Conservation (phyloP, 2,329 filamentous ascomycete species). For the Ramularia endophylla region DNA sequence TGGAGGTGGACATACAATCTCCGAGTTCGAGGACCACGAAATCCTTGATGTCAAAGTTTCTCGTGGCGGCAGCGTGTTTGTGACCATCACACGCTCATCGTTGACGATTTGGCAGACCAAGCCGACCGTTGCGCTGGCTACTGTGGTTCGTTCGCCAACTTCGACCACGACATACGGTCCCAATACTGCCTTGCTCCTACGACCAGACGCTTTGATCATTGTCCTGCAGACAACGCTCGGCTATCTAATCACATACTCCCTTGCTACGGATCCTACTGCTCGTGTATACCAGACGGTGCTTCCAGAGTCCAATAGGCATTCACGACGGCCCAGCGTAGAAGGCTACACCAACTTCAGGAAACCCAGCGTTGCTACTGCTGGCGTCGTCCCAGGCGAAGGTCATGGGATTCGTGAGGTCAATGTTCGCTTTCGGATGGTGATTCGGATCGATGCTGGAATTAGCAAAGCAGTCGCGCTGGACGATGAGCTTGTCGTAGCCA, state of each 20-base stretch:
- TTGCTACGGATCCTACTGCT: slow-evolving; percentile 76
- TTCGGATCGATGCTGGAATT: slow-evolving; percentile 95
- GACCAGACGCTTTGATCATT: slow-evolving; percentile 86
- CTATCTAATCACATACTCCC: slow-evolving; percentile 89
- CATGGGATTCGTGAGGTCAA: slow-evolving; percentile 78
- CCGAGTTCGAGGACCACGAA: slow-evolving; percentile 23
- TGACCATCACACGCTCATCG: slow-evolving; percentile 75
- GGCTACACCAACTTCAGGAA: slow-evolving; percentile 25
- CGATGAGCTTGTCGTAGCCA: slow-evolving; percentile 87
- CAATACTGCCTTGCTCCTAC: slow-evolving; percentile 77
- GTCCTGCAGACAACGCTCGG: slow-evolving; percentile 81
- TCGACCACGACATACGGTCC: slow-evolving; percentile 79
- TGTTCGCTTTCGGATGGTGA: slow-evolving; percentile 92
- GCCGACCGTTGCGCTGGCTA: slow-evolving; percentile 83
- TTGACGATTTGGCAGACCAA: slow-evolving; percentile 95
- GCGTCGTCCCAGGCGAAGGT: slow-evolving; percentile 69
- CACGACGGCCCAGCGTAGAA: slow-evolving; percentile 45
- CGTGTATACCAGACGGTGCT: slow-evolving; percentile 83
- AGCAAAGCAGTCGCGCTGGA: slow-evolving; percentile 81
- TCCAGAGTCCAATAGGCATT: slow-evolving; percentile 45
- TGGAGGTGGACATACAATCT: too few species aligned
- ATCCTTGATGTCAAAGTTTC: slow-evolving; percentile 72
- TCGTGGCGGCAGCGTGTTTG: slow-evolving; percentile 75
- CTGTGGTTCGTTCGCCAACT: slow-evolving; percentile 71
- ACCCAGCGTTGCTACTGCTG: slow-evolving; percentile 21